Base-by-base conservation (phyloP, 2,329 filamentous ascomycete genomes). In the Hypoxylon sp. region DNA sequence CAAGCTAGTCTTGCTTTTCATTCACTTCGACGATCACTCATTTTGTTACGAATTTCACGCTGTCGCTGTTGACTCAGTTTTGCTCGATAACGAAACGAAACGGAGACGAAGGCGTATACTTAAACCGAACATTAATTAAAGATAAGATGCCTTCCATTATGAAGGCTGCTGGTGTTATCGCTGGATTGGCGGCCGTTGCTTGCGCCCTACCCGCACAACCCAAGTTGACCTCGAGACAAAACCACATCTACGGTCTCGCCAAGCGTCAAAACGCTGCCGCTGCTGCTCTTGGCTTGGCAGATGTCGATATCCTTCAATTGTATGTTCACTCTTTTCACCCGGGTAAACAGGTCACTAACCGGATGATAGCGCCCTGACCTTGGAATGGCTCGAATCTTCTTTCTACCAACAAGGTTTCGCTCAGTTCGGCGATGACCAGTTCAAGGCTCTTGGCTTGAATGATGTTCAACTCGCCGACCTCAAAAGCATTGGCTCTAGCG, bases 361-460 rank as follows among this genome's bases (percentile, higher is more conserved):
- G 43, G 32, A 56, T 17, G 17, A 26, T 66, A 90, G 87, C 73
- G 90, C 90, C 65, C 80, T 92, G 58, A 92, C 90, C 5, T 82
- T 92, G 47, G 91, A 93, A 78, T 88, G 90, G 78, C 88, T 93
- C 71, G 91, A 93, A 79, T 83, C 87, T 22, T 81, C 84, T 57
- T 93, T 92, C 78, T 93, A 93, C 82, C 82, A 85, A 70, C 83
- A 90, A 73, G 90, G 89, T 37, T 91, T 93, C 73, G 82, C 82
- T 66, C 84, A 87, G 76, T 91, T 92, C 79, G 82, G 86, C 24
- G 82, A 85, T 41, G 76, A 82, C 28, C 86, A 91, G 72, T 93
- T 93, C 78, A 74, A 79, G 22, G 86, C 87, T 37, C 81, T 89
- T 13, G 89, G 89, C 63, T 82, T 90, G 62, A 81, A 75, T 59